Evolutionary conservation across 78 protist species (phyloP), one percentile per base, ranked within the genome.

Genomic region (Chrysochromulina tobinii): DNA sequence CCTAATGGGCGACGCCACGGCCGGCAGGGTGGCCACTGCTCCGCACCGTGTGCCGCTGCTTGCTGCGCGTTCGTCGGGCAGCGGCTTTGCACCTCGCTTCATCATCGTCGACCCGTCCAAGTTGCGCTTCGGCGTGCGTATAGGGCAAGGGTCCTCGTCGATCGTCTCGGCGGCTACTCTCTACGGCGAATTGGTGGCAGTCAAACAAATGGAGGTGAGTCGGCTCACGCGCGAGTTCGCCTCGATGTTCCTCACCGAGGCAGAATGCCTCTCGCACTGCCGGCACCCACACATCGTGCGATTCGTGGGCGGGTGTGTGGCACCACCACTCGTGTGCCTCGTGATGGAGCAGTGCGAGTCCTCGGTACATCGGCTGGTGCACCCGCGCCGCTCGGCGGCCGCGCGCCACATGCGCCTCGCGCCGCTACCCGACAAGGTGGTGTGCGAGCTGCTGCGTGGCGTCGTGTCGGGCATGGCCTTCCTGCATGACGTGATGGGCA

Each of bases 271-370:
- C 61, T 2, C 50, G 9, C 59, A 54, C 48, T 79, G 87, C 87
- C 54, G 27, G 48, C 87, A 79, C 61, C 87, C 87, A 4, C 51
- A 79, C 61, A 14, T 79, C 54, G 87, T 79, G 53, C 20, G n/a
- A 0, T 79, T 79, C 87, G 61, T 79, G 53, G 87, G 87, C 50
- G 87, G 87, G 15, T 79, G 83, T n/a, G 83, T 75, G 18, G 83
- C 57, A 8, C 83, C 83, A 17, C 83, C 85, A 61, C 59, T 53
- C 38, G 87, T 79, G 48, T 54, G 58, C n/a, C 61, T 79, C 17
- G 50, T 79, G 58, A 79, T 79, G 87, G 87, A 79, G 87, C 64
- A 3, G 57, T 79, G 87, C 61, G 58, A 54, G 12, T 23, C 64
- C 64, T 79, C 87, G 3, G 50, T 79, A 27, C 85, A 77, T 59